Evolutionary conservation across 2,329 filamentous ascomycete species (phyloP), one percentile per base, ranked within the genome.

Genomic region (Alternaria sp.): DNA sequence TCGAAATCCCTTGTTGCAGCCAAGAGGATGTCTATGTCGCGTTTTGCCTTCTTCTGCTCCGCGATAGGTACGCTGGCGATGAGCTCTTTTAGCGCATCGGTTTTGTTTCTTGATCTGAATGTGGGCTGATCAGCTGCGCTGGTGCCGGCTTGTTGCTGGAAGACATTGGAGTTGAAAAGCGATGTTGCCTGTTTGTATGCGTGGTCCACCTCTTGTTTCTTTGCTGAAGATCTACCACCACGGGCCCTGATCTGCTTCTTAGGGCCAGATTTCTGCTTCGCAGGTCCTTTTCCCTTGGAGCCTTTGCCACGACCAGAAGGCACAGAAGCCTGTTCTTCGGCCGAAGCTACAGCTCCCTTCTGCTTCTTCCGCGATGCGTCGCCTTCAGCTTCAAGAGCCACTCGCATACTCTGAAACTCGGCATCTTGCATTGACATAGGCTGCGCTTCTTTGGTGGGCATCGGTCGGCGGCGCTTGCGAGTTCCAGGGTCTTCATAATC

Each of bases 11-110:
- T 30, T 30, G 28, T 30, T 2, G 28, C 28, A 1, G 11, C 12
- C 28, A 30, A 30, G 1, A 30, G 28, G 2, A 30, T 2, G 5
- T 30, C 2, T 2, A 30, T 30, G 2, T 30, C 28, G 28, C 1
- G 1, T 1, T 2, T 30, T 30, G 28, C 28, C 28, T 30, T 30
- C 28, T 28, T 28, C 10, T 11, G 9, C 10, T 28, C 26, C 10
- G 9, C 26, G 10, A 28, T 11, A 11, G 26, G 26, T 28, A 30
- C 28, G 28, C 76, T 80, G 0, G 79, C 76, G 37, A 84, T 76
- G 8, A 84, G 68, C 28, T 79, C 69, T 61, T 79, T 81, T 21
- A 84, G 57, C 0, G 82, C 82, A 21, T 79, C 65, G 0, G 54
- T 20, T 46, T 79, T 81, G 7, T 59, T 68, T 5, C 56, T 67